Conservation (phyloP, 257 asterid species). For the Solanum pinnatisectum region DNA sequence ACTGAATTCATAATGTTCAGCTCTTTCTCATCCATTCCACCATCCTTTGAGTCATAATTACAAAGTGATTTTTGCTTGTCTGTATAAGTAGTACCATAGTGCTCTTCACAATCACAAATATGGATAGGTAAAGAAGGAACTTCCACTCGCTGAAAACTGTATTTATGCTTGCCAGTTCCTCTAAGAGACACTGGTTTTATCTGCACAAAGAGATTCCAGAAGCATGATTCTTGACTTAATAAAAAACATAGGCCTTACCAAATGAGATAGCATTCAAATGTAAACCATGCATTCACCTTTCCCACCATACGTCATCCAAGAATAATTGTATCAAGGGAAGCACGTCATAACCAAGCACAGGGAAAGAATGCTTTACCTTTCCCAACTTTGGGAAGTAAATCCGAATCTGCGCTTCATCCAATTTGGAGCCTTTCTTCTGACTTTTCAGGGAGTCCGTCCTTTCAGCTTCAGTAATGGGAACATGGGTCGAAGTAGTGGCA, state of each 20-base stretch:
- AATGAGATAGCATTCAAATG: neutral
- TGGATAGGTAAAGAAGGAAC: conserved; percentile 61
- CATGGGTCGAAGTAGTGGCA: conserved; percentile 19
- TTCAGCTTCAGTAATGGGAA: conserved; percentile 22
- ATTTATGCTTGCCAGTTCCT: conserved; percentile 93
- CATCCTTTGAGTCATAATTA: conserved; percentile 23
- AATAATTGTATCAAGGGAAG: neutral
- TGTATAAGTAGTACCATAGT: conserved; percentile 31
- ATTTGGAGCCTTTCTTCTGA: conserved; percentile 22
- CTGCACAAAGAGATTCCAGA: conserved; percentile 25
- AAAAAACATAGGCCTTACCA: neutral
- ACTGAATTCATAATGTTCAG: conserved; percentile 58
- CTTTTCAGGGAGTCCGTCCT: conserved; percentile 18
- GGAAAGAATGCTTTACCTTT: conserved; percentile 36
- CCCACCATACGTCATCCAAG: neutral
- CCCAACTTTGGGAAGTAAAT: conserved; percentile 68
- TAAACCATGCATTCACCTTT: neutral
- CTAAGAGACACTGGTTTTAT: conserved; percentile 60
- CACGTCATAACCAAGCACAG: neutral
- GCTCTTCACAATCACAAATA: conserved; percentile 91
- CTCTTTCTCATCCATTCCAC: conserved; percentile 64
- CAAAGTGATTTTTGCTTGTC: conserved; percentile 12
- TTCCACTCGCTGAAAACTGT: conserved; percentile 86
- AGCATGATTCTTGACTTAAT: conserved; percentile 6
- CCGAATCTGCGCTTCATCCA: conserved; percentile 44